Percentiles rank a stretch among this genome's conserved stretches.
Conservation (phyloP, 805 yeast species). For the Peterozyma toletana region DNA sequence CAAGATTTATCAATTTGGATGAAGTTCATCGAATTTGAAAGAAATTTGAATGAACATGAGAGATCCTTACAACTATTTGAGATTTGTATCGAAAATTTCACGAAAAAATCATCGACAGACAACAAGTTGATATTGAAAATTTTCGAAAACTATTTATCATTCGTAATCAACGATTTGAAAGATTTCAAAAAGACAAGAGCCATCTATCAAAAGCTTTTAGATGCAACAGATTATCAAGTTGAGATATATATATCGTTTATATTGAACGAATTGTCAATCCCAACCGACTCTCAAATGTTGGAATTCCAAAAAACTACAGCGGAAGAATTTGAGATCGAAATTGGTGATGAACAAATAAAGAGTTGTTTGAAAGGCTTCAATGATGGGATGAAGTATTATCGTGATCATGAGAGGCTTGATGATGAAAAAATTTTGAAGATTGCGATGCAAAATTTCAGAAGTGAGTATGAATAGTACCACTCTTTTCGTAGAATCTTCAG, state of each 20-base stretch:
- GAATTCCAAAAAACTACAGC: conserved; percentile 21
- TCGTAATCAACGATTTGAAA: conserved; percentile 13
- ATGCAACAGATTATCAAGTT: conserved; percentile 22
- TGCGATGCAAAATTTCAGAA: too few species aligned
- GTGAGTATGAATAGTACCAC: too few species aligned
- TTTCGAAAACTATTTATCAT: conserved; percentile 10
- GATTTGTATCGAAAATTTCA: conserved; percentile 32
- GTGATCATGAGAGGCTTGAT: too few species aligned
- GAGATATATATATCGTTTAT: conserved; percentile 61
- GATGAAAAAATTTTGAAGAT: too few species aligned
- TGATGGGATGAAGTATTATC: too few species aligned
- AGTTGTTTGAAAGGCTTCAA: conserved; percentile 12
- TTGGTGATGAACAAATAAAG: conserved; percentile 34
- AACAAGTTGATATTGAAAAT: conserved; percentile 9
- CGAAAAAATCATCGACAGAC: conserved; percentile 13
- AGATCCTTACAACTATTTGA: conserved; percentile 61
- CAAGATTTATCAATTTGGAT: conserved; percentile 41
- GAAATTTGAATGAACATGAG: conserved; percentile 55
- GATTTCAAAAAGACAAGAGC: conserved; percentile 47
- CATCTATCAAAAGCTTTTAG: conserved; percentile 34
- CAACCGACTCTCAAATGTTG: conserved; percentile 44
- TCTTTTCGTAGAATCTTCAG: too few species aligned
- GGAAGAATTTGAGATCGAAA: conserved; percentile 34
- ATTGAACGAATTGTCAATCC: conserved; percentile 61
- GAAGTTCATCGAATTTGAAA: conserved; percentile 64